phyloP scores from a whole-genome alignment of 116 monocot species.

The Phalaenopsis hybrid region DNA sequence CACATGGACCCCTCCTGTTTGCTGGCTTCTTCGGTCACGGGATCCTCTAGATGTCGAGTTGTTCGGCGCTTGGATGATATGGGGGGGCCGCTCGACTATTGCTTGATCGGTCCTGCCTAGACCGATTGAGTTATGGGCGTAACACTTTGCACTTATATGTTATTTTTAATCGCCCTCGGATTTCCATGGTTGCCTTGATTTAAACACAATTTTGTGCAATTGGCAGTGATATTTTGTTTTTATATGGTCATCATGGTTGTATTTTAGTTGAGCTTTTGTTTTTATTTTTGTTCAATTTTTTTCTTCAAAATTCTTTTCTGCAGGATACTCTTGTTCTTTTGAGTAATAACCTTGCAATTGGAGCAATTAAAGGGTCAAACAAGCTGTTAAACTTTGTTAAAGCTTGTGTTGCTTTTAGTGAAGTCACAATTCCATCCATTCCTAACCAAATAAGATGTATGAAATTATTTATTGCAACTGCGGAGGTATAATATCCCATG shows the following conservation, averaged over 20 bases:
- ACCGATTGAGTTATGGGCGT: too few species aligned
- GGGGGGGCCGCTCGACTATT: too few species aligned
- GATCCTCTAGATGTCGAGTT: too few species aligned
- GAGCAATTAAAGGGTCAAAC: constrained; percentile 17
- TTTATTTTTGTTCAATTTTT: neutral
- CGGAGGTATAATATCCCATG: constrained; percentile 24
- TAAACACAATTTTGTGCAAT: neutral
- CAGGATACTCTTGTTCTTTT: constrained; percentile 38
- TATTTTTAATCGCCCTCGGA: neutral
- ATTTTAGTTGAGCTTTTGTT: neutral
- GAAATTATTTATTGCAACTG: constrained; percentile 41
- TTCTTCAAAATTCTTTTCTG: constrained; percentile 8
- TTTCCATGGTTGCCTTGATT: neutral
- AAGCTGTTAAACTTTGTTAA: constrained; percentile 21
- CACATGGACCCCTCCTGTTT: too few species aligned
- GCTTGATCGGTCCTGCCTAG: too few species aligned
- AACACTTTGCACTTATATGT: too few species aligned
- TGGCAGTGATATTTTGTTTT: neutral
- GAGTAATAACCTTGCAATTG: constrained; percentile 31
- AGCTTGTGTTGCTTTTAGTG: constrained; percentile 43
- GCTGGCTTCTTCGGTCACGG: too few species aligned
- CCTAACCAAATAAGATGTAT: constrained; percentile 13
- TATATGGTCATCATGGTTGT: neutral
- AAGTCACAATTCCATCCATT: constrained; percentile 45
- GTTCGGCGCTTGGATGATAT: too few species aligned